Conservation (phyloP, 306 rosid genomes). For the Gastrolobium villosum region DNA sequence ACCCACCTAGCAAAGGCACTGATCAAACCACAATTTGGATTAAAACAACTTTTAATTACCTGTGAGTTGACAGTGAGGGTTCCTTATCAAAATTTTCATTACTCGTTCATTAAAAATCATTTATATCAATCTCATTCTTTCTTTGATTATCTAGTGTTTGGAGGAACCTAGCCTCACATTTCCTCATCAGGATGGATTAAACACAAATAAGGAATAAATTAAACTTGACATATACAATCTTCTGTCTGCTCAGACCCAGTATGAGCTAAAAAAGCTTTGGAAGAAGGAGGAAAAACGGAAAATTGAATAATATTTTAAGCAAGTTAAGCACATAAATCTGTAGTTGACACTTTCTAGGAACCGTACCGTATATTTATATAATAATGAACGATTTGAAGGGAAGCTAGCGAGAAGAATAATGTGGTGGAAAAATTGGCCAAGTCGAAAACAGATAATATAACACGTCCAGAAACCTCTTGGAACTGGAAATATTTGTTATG, state of each 20-base stretch:
- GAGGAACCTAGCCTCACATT: background rate
- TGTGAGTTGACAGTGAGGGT: background rate
- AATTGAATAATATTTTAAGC: background rate
- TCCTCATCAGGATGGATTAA: background rate
- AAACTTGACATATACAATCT: background rate
- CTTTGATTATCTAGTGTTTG: background rate
- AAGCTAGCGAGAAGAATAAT: constrained; percentile 6
- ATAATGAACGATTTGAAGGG: constrained; percentile 21
- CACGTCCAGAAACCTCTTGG: background rate
- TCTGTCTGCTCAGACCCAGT: background rate
- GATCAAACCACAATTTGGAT: background rate
- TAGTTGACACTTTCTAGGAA: background rate
- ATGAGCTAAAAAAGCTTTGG: background rate
- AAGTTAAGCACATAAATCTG: background rate
- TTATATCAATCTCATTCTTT: background rate
- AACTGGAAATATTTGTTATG: too few relatives aligned
- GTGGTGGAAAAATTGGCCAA: background rate
- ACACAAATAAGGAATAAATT: background rate
- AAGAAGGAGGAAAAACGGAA: background rate
- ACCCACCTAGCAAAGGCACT: background rate
- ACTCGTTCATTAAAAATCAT: background rate
- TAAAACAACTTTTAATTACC: background rate
- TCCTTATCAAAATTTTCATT: background rate
- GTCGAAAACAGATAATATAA: constrained; percentile 27
- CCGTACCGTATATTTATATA: background rate